Conservation (phyloP, 805 yeast genomes). For the Torulaspora quercuum region DNA sequence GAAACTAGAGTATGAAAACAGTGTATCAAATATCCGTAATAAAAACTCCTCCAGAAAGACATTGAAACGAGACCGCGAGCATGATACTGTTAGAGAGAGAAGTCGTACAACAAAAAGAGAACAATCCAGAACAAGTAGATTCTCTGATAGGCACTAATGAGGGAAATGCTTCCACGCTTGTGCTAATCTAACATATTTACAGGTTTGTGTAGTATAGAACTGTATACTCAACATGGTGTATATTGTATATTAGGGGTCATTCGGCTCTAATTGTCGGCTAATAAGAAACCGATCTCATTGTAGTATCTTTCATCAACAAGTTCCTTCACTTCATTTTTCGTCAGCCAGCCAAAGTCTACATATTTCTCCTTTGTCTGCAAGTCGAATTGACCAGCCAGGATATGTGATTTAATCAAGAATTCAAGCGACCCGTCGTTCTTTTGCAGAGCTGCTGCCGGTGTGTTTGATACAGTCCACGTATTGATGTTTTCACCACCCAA, state of each 20-base stretch:
- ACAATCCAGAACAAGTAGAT: constrained; percentile 18
- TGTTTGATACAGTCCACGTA: constrained; percentile 87
- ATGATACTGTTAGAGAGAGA: constrained; percentile 3
- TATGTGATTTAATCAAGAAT: constrained; percentile 81
- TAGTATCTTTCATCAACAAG: constrained; percentile 55
- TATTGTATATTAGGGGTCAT: constrained; percentile 2
- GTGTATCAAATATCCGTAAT: constrained; percentile 1
- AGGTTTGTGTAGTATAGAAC: constrained; percentile 5
- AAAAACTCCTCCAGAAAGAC: constrained; percentile 4
- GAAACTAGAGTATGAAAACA: constrained; percentile 16
- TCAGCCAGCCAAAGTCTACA: constrained; percentile 73
- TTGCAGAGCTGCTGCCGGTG: constrained; percentile 72
- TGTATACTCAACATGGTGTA: constrained; percentile 1
- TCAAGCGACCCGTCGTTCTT: constrained; percentile 39
- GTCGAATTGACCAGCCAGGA: constrained; percentile 75
- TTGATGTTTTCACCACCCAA: constrained; percentile 75
- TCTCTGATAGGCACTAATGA: constrained; percentile 16
- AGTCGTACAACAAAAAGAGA: constrained; percentile 11
- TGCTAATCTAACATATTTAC: constrained; percentile 12
- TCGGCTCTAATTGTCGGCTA: constrained; percentile 31
- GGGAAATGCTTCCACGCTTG: constrained; percentile 1
- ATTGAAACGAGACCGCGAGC: constrained; percentile 6
- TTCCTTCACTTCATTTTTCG: constrained; percentile 68
- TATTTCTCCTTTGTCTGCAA: constrained; percentile 39
- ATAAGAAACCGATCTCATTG: constrained; percentile 44